phyloP scores from a whole-genome alignment of 192 early-diverging fungal genomes.

The Rhizophagus prolifer region DNA sequence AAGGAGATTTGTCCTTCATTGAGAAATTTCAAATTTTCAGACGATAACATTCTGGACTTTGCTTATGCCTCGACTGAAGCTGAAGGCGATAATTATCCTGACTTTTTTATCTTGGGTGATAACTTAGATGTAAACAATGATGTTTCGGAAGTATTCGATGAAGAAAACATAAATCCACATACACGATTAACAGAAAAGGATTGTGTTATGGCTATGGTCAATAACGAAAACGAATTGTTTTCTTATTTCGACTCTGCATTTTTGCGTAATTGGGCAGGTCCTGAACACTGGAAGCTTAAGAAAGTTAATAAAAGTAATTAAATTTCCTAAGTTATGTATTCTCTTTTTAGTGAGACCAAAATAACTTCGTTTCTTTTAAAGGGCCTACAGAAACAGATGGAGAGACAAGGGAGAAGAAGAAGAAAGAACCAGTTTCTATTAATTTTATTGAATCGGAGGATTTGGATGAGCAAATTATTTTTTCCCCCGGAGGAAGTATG shows the following conservation, averaged over 20 bases:
- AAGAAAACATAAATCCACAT: not conserved
- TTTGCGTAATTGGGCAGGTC: constrained; percentile 87
- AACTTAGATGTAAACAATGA: not conserved
- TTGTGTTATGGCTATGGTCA: not conserved
- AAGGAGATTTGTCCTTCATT: constrained; percentile 69
- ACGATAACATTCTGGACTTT: not conserved
- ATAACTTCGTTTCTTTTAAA: not conserved
- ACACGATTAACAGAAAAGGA: not conserved
- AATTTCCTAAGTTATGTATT: not conserved
- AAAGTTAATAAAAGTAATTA: constrained; percentile 36
- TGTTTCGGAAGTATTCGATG: not conserved
- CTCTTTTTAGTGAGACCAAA: not conserved
- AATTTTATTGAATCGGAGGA: constrained; percentile 66
- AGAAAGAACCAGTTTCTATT: constrained; percentile 49
- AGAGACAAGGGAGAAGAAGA: constrained; percentile 47
- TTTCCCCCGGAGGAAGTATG: constrained; percentile 58
- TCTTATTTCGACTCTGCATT: constrained; percentile 63
- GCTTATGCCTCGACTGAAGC: not conserved
- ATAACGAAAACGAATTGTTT: not conserved
- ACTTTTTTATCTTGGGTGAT: too few species aligned
- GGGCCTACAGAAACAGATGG: constrained; percentile 30
- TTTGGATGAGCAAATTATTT: constrained; percentile 61
- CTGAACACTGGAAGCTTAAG: constrained; percentile 84
- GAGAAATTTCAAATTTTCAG: constrained; percentile 62
- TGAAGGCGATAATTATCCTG: constrained; percentile 37